Conservation (phyloP, 495 filamentous ascomycete species). For the Talaromyces stipitatus region DNA sequence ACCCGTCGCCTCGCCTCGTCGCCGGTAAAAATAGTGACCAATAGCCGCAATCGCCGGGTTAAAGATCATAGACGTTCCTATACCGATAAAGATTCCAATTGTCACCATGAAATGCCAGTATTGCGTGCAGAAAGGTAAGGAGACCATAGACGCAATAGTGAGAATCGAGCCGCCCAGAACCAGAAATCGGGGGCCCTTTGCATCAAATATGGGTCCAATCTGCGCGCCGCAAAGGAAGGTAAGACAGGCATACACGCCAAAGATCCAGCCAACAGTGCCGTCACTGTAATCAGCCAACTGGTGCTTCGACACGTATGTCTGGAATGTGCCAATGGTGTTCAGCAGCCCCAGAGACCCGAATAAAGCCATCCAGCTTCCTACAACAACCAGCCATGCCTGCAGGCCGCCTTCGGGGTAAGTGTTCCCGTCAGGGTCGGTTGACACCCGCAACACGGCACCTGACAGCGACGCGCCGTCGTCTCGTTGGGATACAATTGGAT, state of each 20-base stretch:
- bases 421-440: conserved; percentile 38
- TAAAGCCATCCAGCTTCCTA: conserved; percentile 66
- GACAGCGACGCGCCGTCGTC: not conserved
- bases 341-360: conserved; percentile 65
- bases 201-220: conserved; percentile 53
- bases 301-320: conserved; percentile 60
- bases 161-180: conserved; percentile 42
- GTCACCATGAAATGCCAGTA: conserved; percentile 86
- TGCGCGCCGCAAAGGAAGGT: conserved; percentile 57
- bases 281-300: conserved; percentile 55
- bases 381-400: conserved; percentile 67
- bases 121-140: conserved; percentile 44
- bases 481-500: not conserved
- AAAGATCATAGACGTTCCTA: conserved; percentile 76
- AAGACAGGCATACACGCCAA: conserved; percentile 65
- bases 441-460: conserved; percentile 7
- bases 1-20: conserved; percentile 77
- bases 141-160: conserved; percentile 42
- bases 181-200: conserved; percentile 45
- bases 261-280: conserved; percentile 69
- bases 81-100: conserved; percentile 72
- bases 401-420: conserved; percentile 68
- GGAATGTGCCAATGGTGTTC: conserved; percentile 69
- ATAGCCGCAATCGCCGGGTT: conserved; percentile 75
- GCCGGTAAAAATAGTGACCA: conserved; percentile 71